Evolutionary conservation across 225 moss, liverwort and hornwort species (phyloP).

Genomic region (Pseudoscleropodium purum): DNA sequence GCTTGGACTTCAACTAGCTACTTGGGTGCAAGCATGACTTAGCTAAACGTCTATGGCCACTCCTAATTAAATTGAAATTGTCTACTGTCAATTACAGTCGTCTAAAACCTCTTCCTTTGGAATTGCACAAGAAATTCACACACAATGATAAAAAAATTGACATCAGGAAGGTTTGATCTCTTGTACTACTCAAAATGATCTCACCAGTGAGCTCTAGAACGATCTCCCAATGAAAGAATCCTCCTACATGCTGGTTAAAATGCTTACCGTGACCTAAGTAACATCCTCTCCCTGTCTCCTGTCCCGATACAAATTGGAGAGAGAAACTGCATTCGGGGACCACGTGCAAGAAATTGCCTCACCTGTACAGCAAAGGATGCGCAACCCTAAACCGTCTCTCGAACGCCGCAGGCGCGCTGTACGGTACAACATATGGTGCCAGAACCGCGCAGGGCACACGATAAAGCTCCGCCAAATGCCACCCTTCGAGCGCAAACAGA

Average conservation of each 20-base stretch:
- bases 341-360: neutral
- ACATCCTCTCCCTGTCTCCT: neutral
- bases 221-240: neutral
- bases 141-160: neutral
- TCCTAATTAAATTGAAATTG: neutral
- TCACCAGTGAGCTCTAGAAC: neutral
- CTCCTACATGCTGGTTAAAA: neutral
- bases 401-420: conserved; percentile 83
- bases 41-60: neutral
- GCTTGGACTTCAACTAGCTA: neutral
- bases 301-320: neutral
- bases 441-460: conserved; percentile 64
- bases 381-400: conserved; percentile 44
- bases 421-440: conserved; percentile 91
- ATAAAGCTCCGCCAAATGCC: conserved; percentile 91
- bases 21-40: neutral
- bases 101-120: neutral
- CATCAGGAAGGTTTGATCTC: neutral
- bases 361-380: conserved; percentile 67
- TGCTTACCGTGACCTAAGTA: neutral
- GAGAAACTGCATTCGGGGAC: neutral
- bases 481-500: conserved; percentile 86
- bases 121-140: neutral
- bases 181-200: neutral
- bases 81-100: neutral